Evolutionary conservation across 495 filamentous ascomycete species (phyloP), one percentile per base, ranked within the genome.

Genomic region (Penicillium bialowiezense): DNA sequence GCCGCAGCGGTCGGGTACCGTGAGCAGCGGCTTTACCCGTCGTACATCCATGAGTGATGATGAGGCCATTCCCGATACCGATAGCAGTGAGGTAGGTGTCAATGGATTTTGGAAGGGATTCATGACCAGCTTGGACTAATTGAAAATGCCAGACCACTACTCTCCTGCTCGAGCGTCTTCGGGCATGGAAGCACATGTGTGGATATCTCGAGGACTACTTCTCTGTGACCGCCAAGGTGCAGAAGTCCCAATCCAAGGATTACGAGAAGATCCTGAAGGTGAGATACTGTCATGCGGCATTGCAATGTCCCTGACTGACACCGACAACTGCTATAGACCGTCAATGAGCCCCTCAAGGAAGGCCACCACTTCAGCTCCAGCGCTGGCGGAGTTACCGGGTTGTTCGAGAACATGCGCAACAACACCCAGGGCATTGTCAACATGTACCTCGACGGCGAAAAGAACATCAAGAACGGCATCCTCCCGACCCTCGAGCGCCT

Each of bases 231-330:
- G 90, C 95, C 63, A 96, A 90, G 74, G 71, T 88, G 32, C 81
- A 96, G 54, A 89, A 84, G 67, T 78, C 80, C 12, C 84, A 95
- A 52, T 83, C 89, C 23, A 97, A 97, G 75, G 93, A 97, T 63
- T 93, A 95, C 58, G 91, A 97, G 77, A 92, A 87, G 69, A 83
- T 96, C 20, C 68, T 97, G 55, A 97, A 97, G 83, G 88, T 90
- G 42, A 20, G 69, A 48, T 3, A 9, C 33, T 31, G 7, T 23
- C 29, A 41, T 32, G 23, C 18, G 18, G 4, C 32, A 34, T 47
- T 10, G 18, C 3, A 6, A 14, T 32, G 3, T 3, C 12, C 7
- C 17, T 19, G 2, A 40, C 44, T 56, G 18, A 53, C 37, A 7
- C 4, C 13, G 1, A 13, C 18, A 14, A 14, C 6, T 45, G 52